A percentile compares a stretch with the other conserved stretches of the same genome.
These are phyloP conservation scores for Phaffia tasmanica DNA, from an alignment of 768 basidiomycete species.

Conservation along the genomic window DNA sequence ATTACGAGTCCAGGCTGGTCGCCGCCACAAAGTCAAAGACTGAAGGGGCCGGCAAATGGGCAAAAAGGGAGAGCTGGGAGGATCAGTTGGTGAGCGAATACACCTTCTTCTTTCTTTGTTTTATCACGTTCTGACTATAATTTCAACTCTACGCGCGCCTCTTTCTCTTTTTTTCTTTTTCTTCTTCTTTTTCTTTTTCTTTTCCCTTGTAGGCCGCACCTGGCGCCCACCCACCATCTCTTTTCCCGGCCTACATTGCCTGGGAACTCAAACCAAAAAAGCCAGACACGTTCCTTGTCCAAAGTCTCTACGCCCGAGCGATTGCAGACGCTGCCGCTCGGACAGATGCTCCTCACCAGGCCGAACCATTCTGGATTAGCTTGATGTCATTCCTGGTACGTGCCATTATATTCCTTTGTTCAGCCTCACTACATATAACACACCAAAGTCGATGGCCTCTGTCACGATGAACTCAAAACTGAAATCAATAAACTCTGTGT, in stretches of 20 bases:
- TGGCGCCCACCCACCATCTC: background rate
- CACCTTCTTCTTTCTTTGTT: background rate
- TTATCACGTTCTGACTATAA: no score
- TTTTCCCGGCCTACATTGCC: constrained; percentile 30
- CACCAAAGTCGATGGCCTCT: background rate
- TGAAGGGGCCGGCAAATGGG: background rate
- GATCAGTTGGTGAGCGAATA: constrained; percentile 10
- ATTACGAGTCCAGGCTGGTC: constrained; percentile 68
- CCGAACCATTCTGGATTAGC: constrained; percentile 48
- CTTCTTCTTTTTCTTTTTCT: background rate
- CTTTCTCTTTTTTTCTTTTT: background rate
- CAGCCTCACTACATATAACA: background rate
- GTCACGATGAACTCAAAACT: background rate
- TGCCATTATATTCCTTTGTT: background rate
- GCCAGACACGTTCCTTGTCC: constrained; percentile 29
- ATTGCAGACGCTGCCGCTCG: constrained; percentile 23
- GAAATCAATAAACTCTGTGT: background rate
- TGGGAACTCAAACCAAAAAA: constrained; percentile 33
- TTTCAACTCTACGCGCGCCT: background rate
- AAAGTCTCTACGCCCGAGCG: constrained; percentile 28
- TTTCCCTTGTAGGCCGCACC: constrained; percentile 7
- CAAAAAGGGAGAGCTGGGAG: constrained; percentile 21
- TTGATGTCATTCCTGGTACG: constrained; percentile 62
- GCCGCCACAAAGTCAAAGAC: constrained; percentile 56
- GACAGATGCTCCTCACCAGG: constrained; percentile 18